Evolutionary conservation across 192 early-diverging fungal genomes (phyloP).

Genomic region (Entophlyctis helioformis): DNA sequence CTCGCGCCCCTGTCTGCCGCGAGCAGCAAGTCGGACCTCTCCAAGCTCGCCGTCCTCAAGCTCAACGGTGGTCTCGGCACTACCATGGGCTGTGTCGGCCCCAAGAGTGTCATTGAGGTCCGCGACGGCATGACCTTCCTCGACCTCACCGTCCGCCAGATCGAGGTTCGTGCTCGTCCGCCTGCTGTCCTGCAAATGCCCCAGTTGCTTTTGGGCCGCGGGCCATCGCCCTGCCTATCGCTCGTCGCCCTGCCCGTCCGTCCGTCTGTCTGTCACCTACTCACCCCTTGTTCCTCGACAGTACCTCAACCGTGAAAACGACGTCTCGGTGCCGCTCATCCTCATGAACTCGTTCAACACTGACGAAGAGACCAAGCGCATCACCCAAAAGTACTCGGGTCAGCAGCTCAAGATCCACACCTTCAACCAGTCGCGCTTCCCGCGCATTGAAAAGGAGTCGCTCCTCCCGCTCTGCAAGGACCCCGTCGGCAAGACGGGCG

Average conservation of each 20-base stretch:
- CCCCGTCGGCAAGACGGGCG: constrained; percentile 50
- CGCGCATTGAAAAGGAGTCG: constrained; percentile 86
- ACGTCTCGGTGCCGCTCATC: constrained; percentile 90
- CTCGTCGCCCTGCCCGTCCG: constrained; percentile 1
- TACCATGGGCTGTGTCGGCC: constrained; percentile 98
- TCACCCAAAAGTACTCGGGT: constrained; percentile 94
- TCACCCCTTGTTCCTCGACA: too few relatives aligned
- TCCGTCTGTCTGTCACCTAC: too few relatives aligned
- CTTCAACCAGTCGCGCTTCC: constrained; percentile 95
- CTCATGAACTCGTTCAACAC: constrained; percentile 99
- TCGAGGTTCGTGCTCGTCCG: constrained; percentile 75
- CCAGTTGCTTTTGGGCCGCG: too few relatives aligned
- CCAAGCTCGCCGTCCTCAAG: constrained; percentile 96
- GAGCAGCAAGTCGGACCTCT: constrained; percentile 47
- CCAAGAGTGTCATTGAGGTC: constrained; percentile 97
- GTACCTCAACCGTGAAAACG: constrained; percentile 82
- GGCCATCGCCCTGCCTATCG: too few relatives aligned
- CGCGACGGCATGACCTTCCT: constrained; percentile 97
- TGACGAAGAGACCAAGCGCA: constrained; percentile 90
- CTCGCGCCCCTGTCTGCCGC: constrained; percentile 33
- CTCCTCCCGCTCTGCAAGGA: constrained; percentile 68
- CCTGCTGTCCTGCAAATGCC: too few relatives aligned
- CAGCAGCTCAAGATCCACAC: constrained; percentile 90
- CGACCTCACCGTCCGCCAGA: constrained; percentile 95
- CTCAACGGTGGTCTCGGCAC: constrained; percentile 98